Percentiles rank a stretch among this genome's conserved stretches.
These are phyloP conservation scores for Pseudogymnoascus destructans DNA, from an alignment of 2,329 filamentous ascomycete genomes.

Conservation along the genomic window DNA sequence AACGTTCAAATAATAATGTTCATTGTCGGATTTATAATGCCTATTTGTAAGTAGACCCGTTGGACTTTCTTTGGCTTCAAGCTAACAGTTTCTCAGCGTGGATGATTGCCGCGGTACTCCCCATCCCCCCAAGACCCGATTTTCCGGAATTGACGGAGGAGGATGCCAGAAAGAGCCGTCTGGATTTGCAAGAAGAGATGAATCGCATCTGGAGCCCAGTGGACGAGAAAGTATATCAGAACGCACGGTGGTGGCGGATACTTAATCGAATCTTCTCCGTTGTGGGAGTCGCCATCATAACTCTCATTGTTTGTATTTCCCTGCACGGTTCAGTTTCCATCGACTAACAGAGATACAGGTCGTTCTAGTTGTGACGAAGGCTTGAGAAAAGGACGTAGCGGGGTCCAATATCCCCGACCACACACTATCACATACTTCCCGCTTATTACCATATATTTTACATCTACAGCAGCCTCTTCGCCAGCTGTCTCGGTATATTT, in stretches of 20 bases:
- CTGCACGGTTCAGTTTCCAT: not conserved
- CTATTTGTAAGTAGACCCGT: slow-evolving; percentile 42
- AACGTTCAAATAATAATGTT: slow-evolving; percentile 68
- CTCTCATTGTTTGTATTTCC: slow-evolving; percentile 32
- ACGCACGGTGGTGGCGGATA: slow-evolving; percentile 51
- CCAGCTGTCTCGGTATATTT: not conserved
- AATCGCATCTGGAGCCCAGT: slow-evolving; percentile 21
- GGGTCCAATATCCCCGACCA: not conserved
- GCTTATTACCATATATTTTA: slow-evolving; percentile 3
- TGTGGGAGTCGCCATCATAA: slow-evolving; percentile 41
- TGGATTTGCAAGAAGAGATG: slow-evolving; percentile 21
- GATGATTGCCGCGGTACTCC: slow-evolving; percentile 66
- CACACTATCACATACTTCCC: not conserved
- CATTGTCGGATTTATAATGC: slow-evolving; percentile 63
- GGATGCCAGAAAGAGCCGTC: slow-evolving; percentile 21
- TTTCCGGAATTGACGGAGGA: slow-evolving; percentile 37
- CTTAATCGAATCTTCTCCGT: slow-evolving; percentile 48
- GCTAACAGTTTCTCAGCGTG: slow-evolving; percentile 41
- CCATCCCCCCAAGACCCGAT: slow-evolving; percentile 48
- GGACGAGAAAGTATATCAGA: slow-evolving; percentile 32
- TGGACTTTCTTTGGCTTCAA: slow-evolving; percentile 10
- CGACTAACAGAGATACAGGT: not conserved
- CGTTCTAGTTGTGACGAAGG: not conserved
- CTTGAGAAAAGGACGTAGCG: not conserved
- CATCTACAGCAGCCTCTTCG: not conserved